Base-by-base conservation (phyloP, 2,329 filamentous ascomycete species). In the Penicillium occitanis region DNA sequence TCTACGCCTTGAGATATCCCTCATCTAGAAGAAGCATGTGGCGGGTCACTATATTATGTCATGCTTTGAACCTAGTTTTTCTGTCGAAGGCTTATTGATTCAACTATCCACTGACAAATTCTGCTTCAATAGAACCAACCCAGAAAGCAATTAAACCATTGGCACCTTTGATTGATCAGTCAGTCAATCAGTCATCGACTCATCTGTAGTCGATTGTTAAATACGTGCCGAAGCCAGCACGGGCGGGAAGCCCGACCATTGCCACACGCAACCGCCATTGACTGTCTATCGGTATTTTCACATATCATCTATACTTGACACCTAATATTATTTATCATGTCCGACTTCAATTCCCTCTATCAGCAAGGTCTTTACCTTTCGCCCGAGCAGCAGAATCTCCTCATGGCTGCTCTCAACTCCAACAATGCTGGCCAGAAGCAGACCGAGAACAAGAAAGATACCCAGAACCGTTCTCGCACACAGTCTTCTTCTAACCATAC, bases 351-450 rank as follows among this genome's bases (percentile, higher is more conserved):
- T 65, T 73, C 77, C 55, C 71, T 80, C 42, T 80, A 78, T 66
- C 76, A 80, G 71, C 81, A 83, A 66, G 85, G 86, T 74, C 89
- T 91, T 76, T 87, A 89, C 73, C 85, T 93, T 71, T 91, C 90
- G 67, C 88, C 88, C 69, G 87, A 91, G 74, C 90, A 94, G 78
- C 90, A 93, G 82, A 88, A 86, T 73, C 83, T 93, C 67, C 84
- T 94, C 53, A 88, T 91, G 69, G 89, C 90, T 67, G 90, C 91
- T 55, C 86, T 94, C 71, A 90, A 90, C 70, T 90, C 90, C 70
- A 92, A 92, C 74, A 86, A 76, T 42, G 78, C 80, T 14, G 71
- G 75, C 68, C 76, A 74, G 51, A 76, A 74, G 64, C 73, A 76
- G 73, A 48, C 63, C 66, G 19, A 69, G 72, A 67, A 61, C 22